Evolutionary conservation across 306 rosid species (phyloP).

Genomic region (Quercus mongolica): DNA sequence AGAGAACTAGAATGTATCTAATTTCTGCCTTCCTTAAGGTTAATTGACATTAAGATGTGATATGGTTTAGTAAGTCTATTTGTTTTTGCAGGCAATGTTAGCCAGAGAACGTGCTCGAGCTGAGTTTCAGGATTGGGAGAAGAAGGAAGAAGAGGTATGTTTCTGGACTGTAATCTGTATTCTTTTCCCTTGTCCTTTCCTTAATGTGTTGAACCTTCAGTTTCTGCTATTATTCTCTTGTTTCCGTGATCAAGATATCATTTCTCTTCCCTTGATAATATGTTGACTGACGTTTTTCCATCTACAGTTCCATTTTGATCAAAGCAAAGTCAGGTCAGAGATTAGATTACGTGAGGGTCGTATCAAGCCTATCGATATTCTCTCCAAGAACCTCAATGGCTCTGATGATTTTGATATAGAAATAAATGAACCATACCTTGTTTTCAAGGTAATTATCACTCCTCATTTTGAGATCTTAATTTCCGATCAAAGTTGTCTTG

Average conservation of each 20-base stretch:
- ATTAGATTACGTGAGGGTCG: conserved; percentile 99
- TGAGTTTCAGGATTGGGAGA: conserved; percentile 99
- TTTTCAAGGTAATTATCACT: conserved; percentile 67
- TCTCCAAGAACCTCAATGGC: conserved; percentile 81
- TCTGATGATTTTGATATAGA: conserved; percentile 85
- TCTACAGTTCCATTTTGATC: conserved; percentile 93
- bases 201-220: not conserved
- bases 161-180: not conserved
- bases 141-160: conserved; percentile 93
- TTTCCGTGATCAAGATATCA: not conserved
- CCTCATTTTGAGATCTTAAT: not conserved
- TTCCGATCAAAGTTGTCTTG: not conserved
- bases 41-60: conserved; percentile 7
- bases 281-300: conserved; percentile 18
- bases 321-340: conserved; percentile 96
- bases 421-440: conserved; percentile 89
- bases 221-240: not conserved
- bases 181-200: not conserved
- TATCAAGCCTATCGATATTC: conserved; percentile 82
- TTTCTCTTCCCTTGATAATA: conserved; percentile 12
- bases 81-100: conserved; percentile 70
- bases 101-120: conserved; percentile 98
- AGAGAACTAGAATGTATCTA: not conserved
- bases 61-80: conserved; percentile 17
- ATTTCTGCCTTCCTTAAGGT: not conserved